These are phyloP conservation scores for Takashimella koratensis DNA, from an alignment of 1,284 basidiomycete species.

Conservation along the genomic window DNA sequence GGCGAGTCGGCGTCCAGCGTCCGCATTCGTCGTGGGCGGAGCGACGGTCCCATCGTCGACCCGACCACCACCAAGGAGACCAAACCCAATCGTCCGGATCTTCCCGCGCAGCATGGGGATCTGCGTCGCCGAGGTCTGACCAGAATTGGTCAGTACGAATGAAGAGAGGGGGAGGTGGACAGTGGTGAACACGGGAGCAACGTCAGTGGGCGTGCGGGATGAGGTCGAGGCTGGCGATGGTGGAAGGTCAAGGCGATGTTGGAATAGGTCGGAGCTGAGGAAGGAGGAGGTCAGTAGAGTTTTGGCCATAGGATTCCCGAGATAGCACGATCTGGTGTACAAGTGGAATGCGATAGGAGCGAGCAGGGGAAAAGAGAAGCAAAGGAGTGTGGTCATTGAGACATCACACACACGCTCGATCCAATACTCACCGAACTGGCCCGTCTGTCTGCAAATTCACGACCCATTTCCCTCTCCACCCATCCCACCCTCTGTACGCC, in stretches of 20 bases:
- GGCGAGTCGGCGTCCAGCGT: constrained; percentile 5
- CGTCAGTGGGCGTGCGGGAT: constrained; percentile 22
- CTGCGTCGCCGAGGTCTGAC: constrained; percentile 47
- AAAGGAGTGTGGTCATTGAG: too few relatives aligned
- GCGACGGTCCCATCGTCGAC: constrained; percentile 11
- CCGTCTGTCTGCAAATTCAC: constrained; percentile 54
- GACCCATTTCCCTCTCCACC: constrained; percentile 50
- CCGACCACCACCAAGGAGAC: constrained; percentile 46
- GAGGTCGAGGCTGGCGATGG: constrained; percentile 24
- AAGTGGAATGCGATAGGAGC: too few relatives aligned
- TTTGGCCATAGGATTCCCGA: too few relatives aligned
- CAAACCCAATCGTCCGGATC: constrained; percentile 52
- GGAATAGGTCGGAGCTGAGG: constrained; percentile 52
- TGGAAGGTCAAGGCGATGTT: constrained; percentile 52
- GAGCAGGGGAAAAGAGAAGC: too few relatives aligned
- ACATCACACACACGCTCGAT: not conserved
- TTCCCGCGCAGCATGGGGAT: constrained; percentile 50
- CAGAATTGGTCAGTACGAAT: constrained; percentile 54
- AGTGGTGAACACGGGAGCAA: constrained; percentile 47
- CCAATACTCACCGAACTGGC: constrained; percentile 42
- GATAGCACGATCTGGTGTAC: not conserved
- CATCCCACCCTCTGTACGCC: constrained; percentile 45
- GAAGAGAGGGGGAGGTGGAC: constrained; percentile 51
- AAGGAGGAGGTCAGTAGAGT: not conserved
- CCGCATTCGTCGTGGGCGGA: not conserved